Conservation (phyloP, 2,329 filamentous ascomycete genomes). For the Alternaria metachromatica region DNA sequence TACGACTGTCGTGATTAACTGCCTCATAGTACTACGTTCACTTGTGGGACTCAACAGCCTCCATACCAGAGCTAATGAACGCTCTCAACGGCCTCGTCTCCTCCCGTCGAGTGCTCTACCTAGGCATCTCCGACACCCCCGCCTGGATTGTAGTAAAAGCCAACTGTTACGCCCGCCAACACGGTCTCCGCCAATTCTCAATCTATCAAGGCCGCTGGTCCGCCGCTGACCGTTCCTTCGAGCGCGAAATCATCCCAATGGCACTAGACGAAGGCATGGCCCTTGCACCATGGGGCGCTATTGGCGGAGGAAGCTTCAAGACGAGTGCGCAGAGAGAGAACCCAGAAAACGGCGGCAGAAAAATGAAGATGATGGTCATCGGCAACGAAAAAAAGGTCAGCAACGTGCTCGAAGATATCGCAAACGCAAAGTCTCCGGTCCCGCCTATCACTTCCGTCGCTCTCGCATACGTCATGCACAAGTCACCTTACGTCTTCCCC, state of each 20-base stretch:
- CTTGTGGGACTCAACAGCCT: constrained; percentile 53
- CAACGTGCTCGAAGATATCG: constrained; percentile 18
- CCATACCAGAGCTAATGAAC: constrained; percentile 55
- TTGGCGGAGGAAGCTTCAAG: constrained; percentile 54
- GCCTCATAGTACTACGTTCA: constrained; percentile 47
- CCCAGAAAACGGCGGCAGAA: constrained; percentile 48
- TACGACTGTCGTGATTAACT: constrained; percentile 14
- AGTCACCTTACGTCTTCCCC: constrained; percentile 72
- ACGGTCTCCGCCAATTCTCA: constrained; percentile 49
- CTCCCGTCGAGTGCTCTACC: constrained; percentile 53
- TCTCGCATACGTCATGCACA: constrained; percentile 22
- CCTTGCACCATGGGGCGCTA: constrained; percentile 62
- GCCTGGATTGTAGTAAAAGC: constrained; percentile 47
- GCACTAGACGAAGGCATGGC: constrained; percentile 52
- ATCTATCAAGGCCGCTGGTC: constrained; percentile 54
- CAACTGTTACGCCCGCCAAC: constrained; percentile 48
- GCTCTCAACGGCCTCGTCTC: constrained; percentile 51
- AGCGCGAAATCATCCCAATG: constrained; percentile 57
- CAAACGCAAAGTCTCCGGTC: background rate
- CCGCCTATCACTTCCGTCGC: constrained; percentile 59
- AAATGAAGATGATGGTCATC: constrained; percentile 37
- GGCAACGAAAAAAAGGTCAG: constrained; percentile 61
- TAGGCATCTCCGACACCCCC: constrained; percentile 54
- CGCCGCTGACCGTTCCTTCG: constrained; percentile 52
- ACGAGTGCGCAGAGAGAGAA: constrained; percentile 53